A percentile compares a stretch with the other conserved stretches of the same genome.
Conservation (phyloP, 2,329 filamentous ascomycete genomes). For the Fusarium metavorans region DNA sequence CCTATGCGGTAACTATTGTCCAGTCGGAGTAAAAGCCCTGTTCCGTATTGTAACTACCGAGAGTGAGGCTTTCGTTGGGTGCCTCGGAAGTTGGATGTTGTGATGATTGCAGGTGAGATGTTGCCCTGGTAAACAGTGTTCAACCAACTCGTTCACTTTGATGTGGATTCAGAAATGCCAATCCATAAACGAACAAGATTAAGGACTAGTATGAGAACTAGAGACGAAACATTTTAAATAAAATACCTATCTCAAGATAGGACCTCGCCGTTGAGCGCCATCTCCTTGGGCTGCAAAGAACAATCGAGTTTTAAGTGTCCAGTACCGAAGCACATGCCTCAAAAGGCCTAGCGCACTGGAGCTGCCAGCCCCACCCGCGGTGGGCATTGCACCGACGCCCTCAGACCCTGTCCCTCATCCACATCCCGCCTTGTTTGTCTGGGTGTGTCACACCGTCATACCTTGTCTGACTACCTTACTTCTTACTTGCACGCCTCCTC, state of each 20-base stretch:
- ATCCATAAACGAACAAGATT: background rate
- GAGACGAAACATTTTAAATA: background rate
- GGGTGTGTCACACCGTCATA: slow-evolving; percentile 38
- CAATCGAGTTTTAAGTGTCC: slow-evolving; percentile 14
- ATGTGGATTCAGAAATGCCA: background rate
- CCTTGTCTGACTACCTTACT: slow-evolving; percentile 19
- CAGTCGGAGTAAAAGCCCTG: background rate
- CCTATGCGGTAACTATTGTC: background rate
- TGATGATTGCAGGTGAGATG: background rate
- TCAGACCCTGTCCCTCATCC: slow-evolving; percentile 9
- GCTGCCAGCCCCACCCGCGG: slow-evolving; percentile 5
- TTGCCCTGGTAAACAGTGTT: background rate
- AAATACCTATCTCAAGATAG: background rate
- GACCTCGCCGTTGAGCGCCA: background rate
- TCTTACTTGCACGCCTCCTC: slow-evolving; percentile 28
- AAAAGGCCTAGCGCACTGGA: slow-evolving; percentile 21
- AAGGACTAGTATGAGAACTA: background rate
- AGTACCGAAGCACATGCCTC: slow-evolving; percentile 31
- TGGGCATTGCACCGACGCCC: slow-evolving; percentile 23
- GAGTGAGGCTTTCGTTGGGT: slow-evolving; percentile 4
- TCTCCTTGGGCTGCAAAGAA: slow-evolving; percentile 15
- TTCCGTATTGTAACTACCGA: background rate
- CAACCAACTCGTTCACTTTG: background rate
- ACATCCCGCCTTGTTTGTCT: slow-evolving; percentile 5
- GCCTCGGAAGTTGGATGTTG: background rate